These are phyloP conservation scores for Strobilomyces echinocephalus DNA, from an alignment of 768 basidiomycete genomes.

Conservation along the genomic window DNA sequence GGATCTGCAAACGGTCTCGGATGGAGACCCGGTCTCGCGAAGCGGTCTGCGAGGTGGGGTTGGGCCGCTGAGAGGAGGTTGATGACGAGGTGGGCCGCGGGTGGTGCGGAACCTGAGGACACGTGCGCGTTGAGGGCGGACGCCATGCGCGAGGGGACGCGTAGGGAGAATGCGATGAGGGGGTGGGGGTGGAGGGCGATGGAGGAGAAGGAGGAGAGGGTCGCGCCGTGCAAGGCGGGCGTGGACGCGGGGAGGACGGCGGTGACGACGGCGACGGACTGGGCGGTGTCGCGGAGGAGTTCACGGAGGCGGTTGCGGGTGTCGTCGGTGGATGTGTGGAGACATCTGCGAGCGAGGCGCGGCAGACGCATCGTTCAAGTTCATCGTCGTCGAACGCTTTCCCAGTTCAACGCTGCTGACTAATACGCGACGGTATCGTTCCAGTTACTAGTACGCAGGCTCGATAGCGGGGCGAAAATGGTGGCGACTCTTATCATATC, in stretches of 20 bases:
- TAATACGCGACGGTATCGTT: too few relatives aligned
- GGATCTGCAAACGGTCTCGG: constrained; percentile 51
- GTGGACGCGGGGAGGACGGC: constrained; percentile 45
- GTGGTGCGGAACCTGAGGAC: not conserved
- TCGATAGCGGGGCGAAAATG: too few relatives aligned
- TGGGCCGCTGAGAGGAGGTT: constrained; percentile 76
- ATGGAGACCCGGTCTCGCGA: constrained; percentile 69
- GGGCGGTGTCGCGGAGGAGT: constrained; percentile 70
- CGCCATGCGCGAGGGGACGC: constrained; percentile 87
- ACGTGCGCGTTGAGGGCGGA: constrained; percentile 40
- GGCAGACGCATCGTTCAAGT: not conserved
- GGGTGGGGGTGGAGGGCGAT: constrained; percentile 87
- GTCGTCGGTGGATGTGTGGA: constrained; percentile 11
- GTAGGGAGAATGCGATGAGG: constrained; percentile 83
- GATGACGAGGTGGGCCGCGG: constrained; percentile 57
- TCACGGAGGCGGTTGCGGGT: constrained; percentile 38
- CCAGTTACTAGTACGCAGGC: too few relatives aligned
- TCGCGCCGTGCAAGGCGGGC: constrained; percentile 74
- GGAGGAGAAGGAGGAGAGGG: constrained; percentile 89
- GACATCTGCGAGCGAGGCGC: not conserved
- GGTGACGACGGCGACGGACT: constrained; percentile 85
- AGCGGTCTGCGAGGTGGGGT: constrained; percentile 54
- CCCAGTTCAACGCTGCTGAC: too few relatives aligned
- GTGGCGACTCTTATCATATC: too few relatives aligned
- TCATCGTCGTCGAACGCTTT: too few relatives aligned